These are phyloP conservation scores for Echinosphaeria canescens DNA, from an alignment of 2,329 filamentous ascomycete species.

Conservation along the genomic window DNA sequence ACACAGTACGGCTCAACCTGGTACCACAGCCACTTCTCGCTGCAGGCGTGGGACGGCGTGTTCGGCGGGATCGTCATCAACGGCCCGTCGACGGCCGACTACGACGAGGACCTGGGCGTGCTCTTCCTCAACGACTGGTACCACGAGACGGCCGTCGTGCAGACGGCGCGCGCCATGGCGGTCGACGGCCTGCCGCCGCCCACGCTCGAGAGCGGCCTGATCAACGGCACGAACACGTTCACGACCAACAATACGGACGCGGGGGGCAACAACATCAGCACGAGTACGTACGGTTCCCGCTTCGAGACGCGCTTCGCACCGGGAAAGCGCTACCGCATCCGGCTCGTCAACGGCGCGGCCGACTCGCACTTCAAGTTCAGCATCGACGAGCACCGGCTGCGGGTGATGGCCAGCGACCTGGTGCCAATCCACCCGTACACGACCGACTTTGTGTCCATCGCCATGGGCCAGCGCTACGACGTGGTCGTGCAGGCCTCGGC, in stretches of 20 bases:
- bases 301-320: constrained; percentile 12
- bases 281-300: constrained; percentile 8
- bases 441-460: constrained; percentile 19
- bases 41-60: constrained; percentile 28
- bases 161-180: constrained; percentile 10
- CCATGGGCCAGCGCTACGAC: constrained; percentile 13
- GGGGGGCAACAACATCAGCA: neutral
- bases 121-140: constrained; percentile 38
- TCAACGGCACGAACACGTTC: constrained; percentile 1
- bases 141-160: constrained; percentile 17
- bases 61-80: constrained; percentile 38
- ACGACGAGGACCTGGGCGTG: constrained; percentile 39
- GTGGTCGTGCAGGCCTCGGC: constrained; percentile 4
- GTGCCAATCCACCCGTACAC: constrained; percentile 31
- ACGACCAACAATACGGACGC: no score
- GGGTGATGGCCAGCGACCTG: constrained; percentile 31
- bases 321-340: constrained; percentile 20
- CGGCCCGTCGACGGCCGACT: constrained; percentile 32
- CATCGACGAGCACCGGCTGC: constrained; percentile 30
- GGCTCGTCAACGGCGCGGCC: constrained; percentile 20
- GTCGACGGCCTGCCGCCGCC: constrained; percentile 13
- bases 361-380: constrained; percentile 21
- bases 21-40: constrained; percentile 38
- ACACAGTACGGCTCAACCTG: constrained; percentile 31
- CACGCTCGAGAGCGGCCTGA: constrained; percentile 15